Base-by-base conservation (phyloP, 1,284 basidiomycete genomes). In the Grifola frondosa region DNA sequence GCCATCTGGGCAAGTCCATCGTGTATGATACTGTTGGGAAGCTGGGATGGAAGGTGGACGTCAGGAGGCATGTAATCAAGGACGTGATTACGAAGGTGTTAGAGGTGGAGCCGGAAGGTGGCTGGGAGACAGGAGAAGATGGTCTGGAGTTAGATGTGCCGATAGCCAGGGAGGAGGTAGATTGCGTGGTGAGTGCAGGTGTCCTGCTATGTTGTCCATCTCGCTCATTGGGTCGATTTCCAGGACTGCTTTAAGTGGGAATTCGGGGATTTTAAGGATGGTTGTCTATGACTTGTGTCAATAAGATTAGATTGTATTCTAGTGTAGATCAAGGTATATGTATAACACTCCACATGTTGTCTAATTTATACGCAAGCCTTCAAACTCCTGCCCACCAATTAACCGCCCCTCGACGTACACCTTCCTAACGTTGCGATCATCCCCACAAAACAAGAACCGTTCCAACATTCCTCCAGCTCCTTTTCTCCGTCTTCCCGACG, bases 11-110 rank as follows among this genome's bases (percentile, higher is more conserved):
- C 30, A 80, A 87, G 67, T 83, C 82, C 10, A 84, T 93, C 44
- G 70, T 90, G 10, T 97, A 93, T 62, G 94, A 98, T 61, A 93
- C 94, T 0, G 87, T 96, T 21, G 79, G 77, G 8, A 80, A 85
- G 59, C 75, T 89, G 26, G 82, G 84, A 4, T 98, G 96, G 96
- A 67, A 71, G 12, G 84, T 88, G 25, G 83, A 88, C 53, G 63
- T 92, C n/a, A 71, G 83, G 34, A 84, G 79, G 26, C 94, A 97
- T 60, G 69, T 79, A 6, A 94, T 97, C 57, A 76, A 74, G 35
- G 75, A 84, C 34, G 68, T 96, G 32, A 81, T 96, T 50, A 79
- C 85, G 24, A 77, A 81, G 45, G 63, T 97, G 6, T 66, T 97
- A 5, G 71, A 75, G 22, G 74, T 82, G 36, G 84, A 92, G 9